Percentiles rank a stretch among this genome's conserved stretches.
phyloP scores from a whole-genome alignment of 768 basidiomycete species.

The Lactarius akahatsu region DNA sequence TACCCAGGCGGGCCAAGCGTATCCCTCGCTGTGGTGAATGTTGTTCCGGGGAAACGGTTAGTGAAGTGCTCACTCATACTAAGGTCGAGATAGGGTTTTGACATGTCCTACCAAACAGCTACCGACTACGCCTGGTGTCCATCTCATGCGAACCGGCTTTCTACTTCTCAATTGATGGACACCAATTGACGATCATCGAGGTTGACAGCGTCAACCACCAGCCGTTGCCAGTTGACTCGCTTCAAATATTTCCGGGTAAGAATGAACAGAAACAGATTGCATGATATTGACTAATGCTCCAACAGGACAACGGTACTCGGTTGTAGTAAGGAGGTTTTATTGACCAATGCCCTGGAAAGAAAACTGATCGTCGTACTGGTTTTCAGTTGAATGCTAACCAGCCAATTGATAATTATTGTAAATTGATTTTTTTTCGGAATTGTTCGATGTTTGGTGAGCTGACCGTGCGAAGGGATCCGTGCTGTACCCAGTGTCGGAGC shows the following conservation, averaged over 20 bases:
- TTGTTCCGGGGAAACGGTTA: conserved; percentile 16
- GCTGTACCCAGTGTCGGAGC: background rate
- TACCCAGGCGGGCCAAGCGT: conserved; percentile 19
- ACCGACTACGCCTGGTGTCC: conserved; percentile 18
- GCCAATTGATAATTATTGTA: conserved; percentile 4
- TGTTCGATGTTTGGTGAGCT: background rate
- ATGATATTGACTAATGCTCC: background rate
- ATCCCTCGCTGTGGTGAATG: conserved; percentile 22
- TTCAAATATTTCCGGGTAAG: conserved; percentile 23
- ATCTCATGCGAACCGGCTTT: conserved; percentile 20
- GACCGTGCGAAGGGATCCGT: background rate
- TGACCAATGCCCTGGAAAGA: background rate
- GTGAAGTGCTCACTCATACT: background rate
- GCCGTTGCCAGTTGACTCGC: conserved; percentile 18
- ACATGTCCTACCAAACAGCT: background rate
- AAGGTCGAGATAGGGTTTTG: background rate
- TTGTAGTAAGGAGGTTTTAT: background rate
- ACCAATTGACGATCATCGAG: conserved; percentile 28
- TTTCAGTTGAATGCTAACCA: conserved; percentile 4
- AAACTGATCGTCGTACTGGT: background rate
- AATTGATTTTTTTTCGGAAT: background rate
- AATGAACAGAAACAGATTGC: background rate
- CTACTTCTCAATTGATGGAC: conserved; percentile 26
- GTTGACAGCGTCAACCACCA: conserved; percentile 25
- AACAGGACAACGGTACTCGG: conserved; percentile 28